Evolutionary conservation across 805 yeast species (phyloP).

Genomic region (Spencermartinsiella europaea): DNA sequence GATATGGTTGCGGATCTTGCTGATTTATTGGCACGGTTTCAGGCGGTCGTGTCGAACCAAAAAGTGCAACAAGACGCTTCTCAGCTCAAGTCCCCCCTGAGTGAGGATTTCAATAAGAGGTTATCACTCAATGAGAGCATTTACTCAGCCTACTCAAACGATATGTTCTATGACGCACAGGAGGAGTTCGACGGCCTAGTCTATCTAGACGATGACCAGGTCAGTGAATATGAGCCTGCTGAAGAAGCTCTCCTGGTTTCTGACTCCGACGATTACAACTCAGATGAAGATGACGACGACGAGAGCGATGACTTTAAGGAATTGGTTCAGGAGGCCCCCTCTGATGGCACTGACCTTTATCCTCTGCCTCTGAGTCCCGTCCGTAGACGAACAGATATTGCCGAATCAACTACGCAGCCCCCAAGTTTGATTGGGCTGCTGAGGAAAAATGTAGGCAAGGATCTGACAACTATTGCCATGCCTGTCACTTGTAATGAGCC

Average conservation of each 20-base stretch:
- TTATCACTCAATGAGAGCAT: background rate
- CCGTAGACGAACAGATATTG: slow-evolving; percentile 54
- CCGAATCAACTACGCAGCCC: slow-evolving; percentile 55
- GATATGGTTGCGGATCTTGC: background rate
- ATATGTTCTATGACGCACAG: background rate
- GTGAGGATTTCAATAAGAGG: background rate
- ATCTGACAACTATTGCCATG: slow-evolving; percentile 72
- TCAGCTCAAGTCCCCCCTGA: background rate
- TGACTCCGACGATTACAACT: slow-evolving; percentile 13
- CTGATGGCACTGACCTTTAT: slow-evolving; percentile 36
- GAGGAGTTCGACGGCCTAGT: slow-evolving; percentile 21
- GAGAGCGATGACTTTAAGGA: slow-evolving; percentile 6
- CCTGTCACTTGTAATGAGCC: slow-evolving; percentile 96
- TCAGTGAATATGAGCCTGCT: slow-evolving; percentile 16
- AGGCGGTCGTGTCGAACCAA: background rate
- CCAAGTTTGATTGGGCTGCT: slow-evolving; percentile 77
- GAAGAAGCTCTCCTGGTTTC: slow-evolving; percentile 13
- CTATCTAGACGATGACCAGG: slow-evolving; percentile 19
- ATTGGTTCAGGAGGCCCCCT: slow-evolving; percentile 3
- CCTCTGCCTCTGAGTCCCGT: slow-evolving; percentile 57
- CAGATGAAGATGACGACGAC: slow-evolving; percentile 14
- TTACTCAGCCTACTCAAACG: background rate
- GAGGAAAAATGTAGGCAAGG: slow-evolving; percentile 90
- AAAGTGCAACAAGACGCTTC: background rate
- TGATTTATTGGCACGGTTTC: background rate